A percentile compares a stretch with the other conserved stretches of the same genome.
Conservation (phyloP, 164 flowering plant genomes). For the Echeveria elegans region DNA sequence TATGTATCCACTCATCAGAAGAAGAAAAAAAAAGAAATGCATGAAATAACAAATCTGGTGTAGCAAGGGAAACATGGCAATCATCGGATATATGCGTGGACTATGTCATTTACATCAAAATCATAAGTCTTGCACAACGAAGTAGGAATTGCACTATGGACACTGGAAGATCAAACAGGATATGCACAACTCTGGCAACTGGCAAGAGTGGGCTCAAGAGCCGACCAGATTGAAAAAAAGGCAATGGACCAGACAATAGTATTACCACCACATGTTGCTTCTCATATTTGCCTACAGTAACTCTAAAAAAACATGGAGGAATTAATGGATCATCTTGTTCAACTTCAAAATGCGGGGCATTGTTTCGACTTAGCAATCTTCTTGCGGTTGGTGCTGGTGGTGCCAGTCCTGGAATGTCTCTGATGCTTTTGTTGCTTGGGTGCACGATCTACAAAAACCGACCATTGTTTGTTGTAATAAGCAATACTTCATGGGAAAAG, state of each 20-base stretch:
- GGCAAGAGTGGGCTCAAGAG: conserved; percentile 18
- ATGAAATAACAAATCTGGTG: too few relatives aligned
- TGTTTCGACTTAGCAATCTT: background rate
- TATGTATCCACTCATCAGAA: too few relatives aligned
- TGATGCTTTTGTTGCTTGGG: conserved; percentile 8
- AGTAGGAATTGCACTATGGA: background rate
- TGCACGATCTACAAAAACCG: conserved; percentile 49
- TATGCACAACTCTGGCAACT: conserved; percentile 38
- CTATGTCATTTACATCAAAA: too few relatives aligned
- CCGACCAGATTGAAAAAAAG: too few relatives aligned
- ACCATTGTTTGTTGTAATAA: background rate
- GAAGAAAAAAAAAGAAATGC: too few relatives aligned
- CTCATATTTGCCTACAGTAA: background rate
- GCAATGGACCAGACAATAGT: background rate
- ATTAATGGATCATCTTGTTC: background rate
- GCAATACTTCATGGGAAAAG: background rate
- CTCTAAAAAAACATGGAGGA: background rate
- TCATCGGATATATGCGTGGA: too few relatives aligned
- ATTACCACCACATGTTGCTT: background rate
- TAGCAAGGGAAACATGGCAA: too few relatives aligned
- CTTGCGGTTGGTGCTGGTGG: conserved; percentile 7
- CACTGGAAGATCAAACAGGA: conserved; percentile 10
- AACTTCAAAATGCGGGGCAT: background rate
- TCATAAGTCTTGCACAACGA: too few relatives aligned
- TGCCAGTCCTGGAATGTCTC: conserved; percentile 7